phyloP scores from a whole-genome alignment of 768 basidiomycete genomes.

The Boletus tomentosulus region DNA sequence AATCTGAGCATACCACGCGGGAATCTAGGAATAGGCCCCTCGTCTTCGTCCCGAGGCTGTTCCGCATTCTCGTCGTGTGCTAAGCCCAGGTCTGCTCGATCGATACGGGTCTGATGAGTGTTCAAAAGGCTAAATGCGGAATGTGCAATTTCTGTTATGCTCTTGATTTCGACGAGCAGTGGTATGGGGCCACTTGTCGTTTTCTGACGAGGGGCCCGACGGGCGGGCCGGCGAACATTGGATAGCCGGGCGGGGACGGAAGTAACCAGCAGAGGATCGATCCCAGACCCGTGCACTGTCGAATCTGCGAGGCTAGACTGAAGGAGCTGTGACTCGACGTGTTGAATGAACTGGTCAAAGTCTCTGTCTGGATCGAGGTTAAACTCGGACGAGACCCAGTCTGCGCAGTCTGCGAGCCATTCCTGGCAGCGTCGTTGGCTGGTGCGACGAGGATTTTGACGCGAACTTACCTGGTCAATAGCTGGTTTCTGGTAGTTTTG shows the following conservation, averaged over 20 bases:
- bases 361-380: conserved; percentile 43
- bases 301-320: conserved; percentile 71
- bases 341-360: conserved; percentile 48
- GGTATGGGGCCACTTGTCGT: conserved; percentile 37
- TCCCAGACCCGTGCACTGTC: conserved; percentile 64
- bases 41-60: conserved; percentile 40
- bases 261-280: conserved; percentile 31
- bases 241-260: conserved; percentile 7
- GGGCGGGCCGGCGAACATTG: conserved; percentile 2
- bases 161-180: conserved; percentile 69
- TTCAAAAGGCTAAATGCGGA: conserved; percentile 82
- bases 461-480: conserved; percentile 52
- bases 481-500: conserved; percentile 54
- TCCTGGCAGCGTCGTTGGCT: conserved; percentile 39
- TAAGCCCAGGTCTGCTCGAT: conserved; percentile 47
- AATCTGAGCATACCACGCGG: conserved; percentile 76
- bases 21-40: conserved; percentile 78
- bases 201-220: conserved; percentile 9
- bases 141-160: conserved; percentile 78
- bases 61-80: conserved; percentile 39
- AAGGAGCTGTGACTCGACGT: conserved; percentile 64
- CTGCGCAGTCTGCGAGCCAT: conserved; percentile 73
- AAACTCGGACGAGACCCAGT: conserved; percentile 53
- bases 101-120: conserved; percentile 53
- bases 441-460: neutral